These are phyloP conservation scores for Lachnellula cervina DNA, from an alignment of 2,329 filamentous ascomycete species.

Conservation along the genomic window DNA sequence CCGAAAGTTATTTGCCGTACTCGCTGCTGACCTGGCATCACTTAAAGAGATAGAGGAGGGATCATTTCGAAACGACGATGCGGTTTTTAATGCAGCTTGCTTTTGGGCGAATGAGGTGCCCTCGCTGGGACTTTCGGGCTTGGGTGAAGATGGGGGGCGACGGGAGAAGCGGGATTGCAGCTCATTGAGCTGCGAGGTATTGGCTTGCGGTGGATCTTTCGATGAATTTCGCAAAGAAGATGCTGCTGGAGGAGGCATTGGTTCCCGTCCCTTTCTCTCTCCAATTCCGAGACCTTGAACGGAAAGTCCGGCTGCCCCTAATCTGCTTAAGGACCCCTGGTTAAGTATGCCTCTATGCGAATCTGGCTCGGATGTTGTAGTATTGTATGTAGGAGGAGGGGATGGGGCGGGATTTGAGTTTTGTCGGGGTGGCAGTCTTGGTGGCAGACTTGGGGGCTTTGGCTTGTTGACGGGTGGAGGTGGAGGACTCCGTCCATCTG, in stretches of 20 bases:
- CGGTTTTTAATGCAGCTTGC: constrained; percentile 48
- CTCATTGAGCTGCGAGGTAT: constrained; percentile 29
- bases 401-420: constrained; percentile 33
- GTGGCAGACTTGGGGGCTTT: constrained; percentile 45
- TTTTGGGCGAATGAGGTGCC: constrained; percentile 52
- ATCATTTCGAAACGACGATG: constrained; percentile 44
- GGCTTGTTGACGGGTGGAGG: constrained; percentile 18
- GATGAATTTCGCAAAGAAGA: constrained; percentile 21
- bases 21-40: constrained; percentile 46
- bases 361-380: constrained; percentile 22
- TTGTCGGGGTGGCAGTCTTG: constrained; percentile 51
- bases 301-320: constrained; percentile 58
- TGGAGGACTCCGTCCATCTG: constrained; percentile 24
- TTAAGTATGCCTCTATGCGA: constrained; percentile 31
- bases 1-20: constrained; percentile 53
- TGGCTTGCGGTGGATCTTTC: constrained; percentile 8
- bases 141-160: constrained; percentile 29
- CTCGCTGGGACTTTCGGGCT: constrained; percentile 30
- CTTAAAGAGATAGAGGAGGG: constrained; percentile 47
- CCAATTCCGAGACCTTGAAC: constrained; percentile 63
- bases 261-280: constrained; percentile 32
- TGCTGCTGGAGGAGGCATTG: constrained; percentile 24
- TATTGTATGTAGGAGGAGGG: constrained; percentile 36
- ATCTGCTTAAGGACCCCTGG: constrained; percentile 46
- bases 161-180: constrained; percentile 33